Conservation (phyloP, 768 basidiomycete species). For the Trametes cingulata region DNA sequence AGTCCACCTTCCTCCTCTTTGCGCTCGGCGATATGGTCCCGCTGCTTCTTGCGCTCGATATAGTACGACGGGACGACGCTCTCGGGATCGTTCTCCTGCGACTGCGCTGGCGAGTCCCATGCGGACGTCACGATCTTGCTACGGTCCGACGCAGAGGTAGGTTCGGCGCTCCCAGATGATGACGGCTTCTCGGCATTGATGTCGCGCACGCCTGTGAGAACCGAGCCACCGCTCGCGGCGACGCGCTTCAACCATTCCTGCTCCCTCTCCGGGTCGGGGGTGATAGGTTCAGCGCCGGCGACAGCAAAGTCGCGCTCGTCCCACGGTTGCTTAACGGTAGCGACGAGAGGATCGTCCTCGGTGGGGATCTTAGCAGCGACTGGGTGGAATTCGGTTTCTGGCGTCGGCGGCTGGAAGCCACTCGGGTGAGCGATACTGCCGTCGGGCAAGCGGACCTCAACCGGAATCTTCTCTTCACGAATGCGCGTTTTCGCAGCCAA, state of each 20-base stretch:
- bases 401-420: slow-evolving; percentile 46
- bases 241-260: slow-evolving; percentile 17
- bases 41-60: slow-evolving; percentile 29
- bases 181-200: neutral
- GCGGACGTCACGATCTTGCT: slow-evolving; percentile 21
- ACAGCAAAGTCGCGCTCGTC: slow-evolving; percentile 25
- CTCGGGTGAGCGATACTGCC: slow-evolving; percentile 43
- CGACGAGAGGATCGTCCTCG: slow-evolving; percentile 24
- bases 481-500: slow-evolving; percentile 29
- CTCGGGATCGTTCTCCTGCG: slow-evolving; percentile 19
- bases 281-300: slow-evolving; percentile 1
- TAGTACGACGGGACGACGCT: slow-evolving; percentile 24
- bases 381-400: slow-evolving; percentile 38
- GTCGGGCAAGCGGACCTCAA: slow-evolving; percentile 40
- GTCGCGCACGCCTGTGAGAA: slow-evolving; percentile 8
- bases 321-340: slow-evolving; percentile 29
- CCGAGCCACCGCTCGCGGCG: neutral
- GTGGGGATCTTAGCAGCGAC: slow-evolving; percentile 25
- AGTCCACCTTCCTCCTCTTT: slow-evolving; percentile 30
- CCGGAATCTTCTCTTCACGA: slow-evolving; percentile 42
- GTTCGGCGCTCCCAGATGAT: neutral
- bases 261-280: slow-evolving; percentile 11
- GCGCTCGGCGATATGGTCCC: slow-evolving; percentile 23
- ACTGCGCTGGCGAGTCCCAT: slow-evolving; percentile 19
- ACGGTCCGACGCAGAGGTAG: slow-evolving; percentile 9